Conservation (phyloP, 352 stramenopile species). For the Globisporangium iwayamae region DNA sequence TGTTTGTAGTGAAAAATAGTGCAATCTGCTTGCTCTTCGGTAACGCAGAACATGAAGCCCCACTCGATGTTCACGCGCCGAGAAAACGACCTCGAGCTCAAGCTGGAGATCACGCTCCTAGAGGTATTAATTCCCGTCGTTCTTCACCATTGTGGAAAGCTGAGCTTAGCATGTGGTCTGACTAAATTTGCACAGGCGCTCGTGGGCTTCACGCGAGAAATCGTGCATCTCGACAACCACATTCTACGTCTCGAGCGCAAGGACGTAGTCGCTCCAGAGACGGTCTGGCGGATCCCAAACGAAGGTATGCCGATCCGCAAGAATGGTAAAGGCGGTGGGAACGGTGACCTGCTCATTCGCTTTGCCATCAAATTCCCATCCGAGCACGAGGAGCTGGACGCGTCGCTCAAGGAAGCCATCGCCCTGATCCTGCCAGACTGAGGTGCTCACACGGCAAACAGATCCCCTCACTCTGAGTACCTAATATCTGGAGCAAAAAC, state of each 20-base stretch:
- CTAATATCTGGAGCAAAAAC: neutral
- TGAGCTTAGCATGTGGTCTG: neutral
- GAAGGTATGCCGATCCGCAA: conserved; percentile 92
- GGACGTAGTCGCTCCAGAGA: conserved; percentile 74
- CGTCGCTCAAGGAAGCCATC: conserved; percentile 13
- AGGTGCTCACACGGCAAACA: neutral
- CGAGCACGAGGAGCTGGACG: conserved; percentile 32
- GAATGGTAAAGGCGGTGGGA: conserved; percentile 36
- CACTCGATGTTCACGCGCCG: conserved; percentile 84
- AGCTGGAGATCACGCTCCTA: conserved; percentile 90
- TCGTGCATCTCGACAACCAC: conserved; percentile 89
- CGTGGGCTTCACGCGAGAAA: conserved; percentile 82
- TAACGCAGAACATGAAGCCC: conserved; percentile 17
- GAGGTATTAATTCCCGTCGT: conserved; percentile 26
- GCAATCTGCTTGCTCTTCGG: neutral
- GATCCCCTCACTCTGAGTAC: neutral
- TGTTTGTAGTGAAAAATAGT: neutral
- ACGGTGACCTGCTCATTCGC: conserved; percentile 87
- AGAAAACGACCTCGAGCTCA: conserved; percentile 88
- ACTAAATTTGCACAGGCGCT: conserved; percentile 42
- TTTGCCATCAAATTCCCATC: conserved; percentile 91
- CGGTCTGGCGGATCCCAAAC: conserved; percentile 76
- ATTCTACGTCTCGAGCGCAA: conserved; percentile 73
- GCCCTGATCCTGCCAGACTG: conserved; percentile 11
- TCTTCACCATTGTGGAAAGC: neutral